A percentile compares a stretch with the other conserved stretches of the same genome.
phyloP scores from a whole-genome alignment of 192 early-diverging fungal species.

The Linnemannia schmuckeri region DNA sequence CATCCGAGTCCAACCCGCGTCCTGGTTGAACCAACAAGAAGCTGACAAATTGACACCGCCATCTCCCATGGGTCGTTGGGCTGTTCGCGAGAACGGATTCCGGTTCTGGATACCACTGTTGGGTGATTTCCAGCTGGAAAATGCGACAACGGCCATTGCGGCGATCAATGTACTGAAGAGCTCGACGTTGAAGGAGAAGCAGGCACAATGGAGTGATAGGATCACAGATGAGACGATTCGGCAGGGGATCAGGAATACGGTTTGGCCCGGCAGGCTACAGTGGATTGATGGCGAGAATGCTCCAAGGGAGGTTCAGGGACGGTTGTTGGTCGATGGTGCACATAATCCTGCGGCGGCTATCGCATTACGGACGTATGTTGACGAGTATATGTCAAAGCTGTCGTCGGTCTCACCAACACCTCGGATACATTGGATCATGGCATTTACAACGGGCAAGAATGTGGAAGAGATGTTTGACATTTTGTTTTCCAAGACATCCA shows the following conservation, averaged over 20 bases:
- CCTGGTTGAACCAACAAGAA: conserved; percentile 20
- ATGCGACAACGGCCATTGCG: conserved; percentile 80
- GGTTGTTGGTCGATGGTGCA: conserved; percentile 90
- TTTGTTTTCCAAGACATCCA: conserved; percentile 55
- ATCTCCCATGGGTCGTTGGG: conserved; percentile 20
- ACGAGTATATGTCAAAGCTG: conserved; percentile 31
- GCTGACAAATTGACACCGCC: conserved; percentile 6
- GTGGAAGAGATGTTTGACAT: conserved; percentile 68
- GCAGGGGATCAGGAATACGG: conserved; percentile 73
- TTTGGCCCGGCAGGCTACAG: conserved; percentile 91
- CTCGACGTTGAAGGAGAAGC: neutral
- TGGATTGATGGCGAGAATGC: conserved; percentile 59
- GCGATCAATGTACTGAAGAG: conserved; percentile 66
- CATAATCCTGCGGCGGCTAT: conserved; percentile 85
- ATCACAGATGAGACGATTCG: conserved; percentile 68
- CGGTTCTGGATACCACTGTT: conserved; percentile 70
- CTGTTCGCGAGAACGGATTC: conserved; percentile 23
- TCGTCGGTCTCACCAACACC: conserved; percentile 1
- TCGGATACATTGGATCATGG: conserved; percentile 83
- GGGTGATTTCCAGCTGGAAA: conserved; percentile 86
- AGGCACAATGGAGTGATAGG: conserved; percentile 47
- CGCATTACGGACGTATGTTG: conserved; percentile 77
- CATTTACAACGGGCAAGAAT: conserved; percentile 78
- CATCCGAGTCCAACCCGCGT: conserved; percentile 34
- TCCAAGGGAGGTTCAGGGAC: conserved; percentile 37